A percentile compares a stretch with the other conserved stretches of the same genome.
These are phyloP conservation scores for Suhomyces coccinellae DNA, from an alignment of 1,139 yeast genomes.

Conservation along the genomic window DNA sequence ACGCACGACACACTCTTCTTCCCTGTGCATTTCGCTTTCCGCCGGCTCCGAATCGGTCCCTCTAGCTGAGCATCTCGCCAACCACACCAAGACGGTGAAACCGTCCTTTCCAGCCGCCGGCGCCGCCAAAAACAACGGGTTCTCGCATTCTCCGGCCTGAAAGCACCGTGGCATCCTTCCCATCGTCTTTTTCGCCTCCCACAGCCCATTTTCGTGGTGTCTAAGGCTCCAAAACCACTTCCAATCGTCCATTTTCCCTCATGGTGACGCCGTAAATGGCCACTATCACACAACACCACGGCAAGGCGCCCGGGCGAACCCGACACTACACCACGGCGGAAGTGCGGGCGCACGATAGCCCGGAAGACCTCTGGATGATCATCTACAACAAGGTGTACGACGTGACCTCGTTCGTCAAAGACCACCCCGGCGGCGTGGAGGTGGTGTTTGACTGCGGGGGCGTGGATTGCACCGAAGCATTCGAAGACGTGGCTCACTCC, in stretches of 20 bases:
- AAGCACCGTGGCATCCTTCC: neutral
- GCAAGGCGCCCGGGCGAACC: slow-evolving; percentile 2
- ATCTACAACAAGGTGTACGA: slow-evolving; percentile 64
- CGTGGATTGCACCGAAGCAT: slow-evolving; percentile 66
- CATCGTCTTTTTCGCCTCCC: too few species aligned
- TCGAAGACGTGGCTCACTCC: slow-evolving; percentile 54
- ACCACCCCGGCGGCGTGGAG: slow-evolving; percentile 73
- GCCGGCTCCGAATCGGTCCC: too few species aligned
- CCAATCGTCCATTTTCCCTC: neutral
- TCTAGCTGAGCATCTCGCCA: too few species aligned
- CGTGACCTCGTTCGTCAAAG: slow-evolving; percentile 47
- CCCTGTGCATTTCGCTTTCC: too few species aligned
- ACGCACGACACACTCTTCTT: too few species aligned
- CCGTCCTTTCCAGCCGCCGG: too few species aligned
- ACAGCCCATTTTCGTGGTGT: too few species aligned
- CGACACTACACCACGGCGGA: slow-evolving; percentile 25
- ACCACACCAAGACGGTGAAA: too few species aligned
- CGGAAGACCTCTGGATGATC: slow-evolving; percentile 65
- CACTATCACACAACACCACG: slow-evolving; percentile 1
- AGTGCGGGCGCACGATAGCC: slow-evolving; percentile 45
- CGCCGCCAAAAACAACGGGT: too few species aligned
- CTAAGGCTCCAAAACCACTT: too few species aligned
- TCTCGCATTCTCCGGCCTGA: too few species aligned
- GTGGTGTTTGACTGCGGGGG: slow-evolving; percentile 71
- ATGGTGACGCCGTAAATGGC: slow-evolving; percentile 1